Base-by-base conservation (phyloP, 352 stramenopile species). In the Pythium apleroticum region DNA sequence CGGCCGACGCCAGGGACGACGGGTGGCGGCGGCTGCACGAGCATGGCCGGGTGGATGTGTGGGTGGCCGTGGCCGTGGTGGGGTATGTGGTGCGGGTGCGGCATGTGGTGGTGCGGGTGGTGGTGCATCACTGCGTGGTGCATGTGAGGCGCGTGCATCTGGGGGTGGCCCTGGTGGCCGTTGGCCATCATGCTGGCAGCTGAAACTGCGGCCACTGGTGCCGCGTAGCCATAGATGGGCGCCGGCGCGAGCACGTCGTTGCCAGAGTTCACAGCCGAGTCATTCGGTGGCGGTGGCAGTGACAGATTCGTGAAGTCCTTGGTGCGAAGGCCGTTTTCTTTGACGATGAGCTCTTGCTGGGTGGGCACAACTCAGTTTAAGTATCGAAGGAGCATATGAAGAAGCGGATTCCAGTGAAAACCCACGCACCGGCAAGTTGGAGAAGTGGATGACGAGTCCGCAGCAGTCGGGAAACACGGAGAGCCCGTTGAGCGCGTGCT, bases 381-480 rank as follows among this genome's bases (percentile, higher is more conserved):
- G 8, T 49, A 49, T 17, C 24, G 41, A 20, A 33, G 20, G 6
- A 57, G 15, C 10, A 24, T 9, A 9, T 17, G 52, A 35, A 4
- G 3, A 41, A 35, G 9, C 27, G n/a, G 14, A 54, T 20, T 28
- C 17, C n/a, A n/a, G n/a, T n/a, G n/a, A 24, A 35, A 12, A 31
- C 1, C 4, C 19, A 66, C 72, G 31, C 59, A 84, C 79, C 48
- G 73, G 65, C 0, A 89, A 67, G 33, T 89, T 87, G 9, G 80
- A 89, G 62, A 75, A 89, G 62, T 76, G 77, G 63, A 89, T 83
- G 54, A 86, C 71, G 14, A 89, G 79, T 9, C 65, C 69, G 27
- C 80, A 89, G 63, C 80, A 86, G 46, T 87, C 77, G 2, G 77
- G 80, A 46, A 87, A 89, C 30, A 89, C 77, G 27, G 67, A 81